phyloP scores from a whole-genome alignment of 805 yeast species.

The Saccharomycopsis fodiens region DNA sequence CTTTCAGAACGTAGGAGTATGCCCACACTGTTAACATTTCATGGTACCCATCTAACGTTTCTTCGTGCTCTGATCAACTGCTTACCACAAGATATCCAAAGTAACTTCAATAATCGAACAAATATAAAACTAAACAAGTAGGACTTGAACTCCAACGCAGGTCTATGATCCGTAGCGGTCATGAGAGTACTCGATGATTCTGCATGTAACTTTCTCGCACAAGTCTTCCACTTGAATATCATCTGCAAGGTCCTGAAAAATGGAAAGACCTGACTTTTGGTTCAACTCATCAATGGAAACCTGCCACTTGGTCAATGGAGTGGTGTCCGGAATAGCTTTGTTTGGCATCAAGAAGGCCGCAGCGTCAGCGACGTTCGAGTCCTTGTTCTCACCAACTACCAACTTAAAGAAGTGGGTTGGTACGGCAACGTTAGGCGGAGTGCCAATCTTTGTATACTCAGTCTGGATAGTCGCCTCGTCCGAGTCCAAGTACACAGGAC shows the following conservation, averaged over 20 bases:
- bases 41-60: no score
- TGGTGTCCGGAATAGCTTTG: slow-evolving; percentile 7
- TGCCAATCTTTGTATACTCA: slow-evolving; percentile 71
- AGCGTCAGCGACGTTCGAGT: slow-evolving; percentile 13
- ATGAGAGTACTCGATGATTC: slow-evolving; percentile 14
- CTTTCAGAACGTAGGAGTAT: no score
- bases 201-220: slow-evolving; percentile 16
- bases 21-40: no score
- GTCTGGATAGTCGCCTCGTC: slow-evolving; percentile 57
- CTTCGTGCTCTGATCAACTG: no score
- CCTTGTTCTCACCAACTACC: slow-evolving; percentile 15
- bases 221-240: slow-evolving; percentile 14
- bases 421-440: slow-evolving; percentile 48
- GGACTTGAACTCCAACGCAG: no score
- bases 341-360: slow-evolving; percentile 20
- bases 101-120: no score
- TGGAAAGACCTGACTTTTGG: slow-evolving; percentile 9
- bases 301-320: slow-evolving; percentile 14
- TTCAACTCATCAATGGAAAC: slow-evolving; percentile 8
- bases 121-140: no score
- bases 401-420: slow-evolving; percentile 23
- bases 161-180: slow-evolving; percentile 17
- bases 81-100: no score
- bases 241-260: slow-evolving; percentile 10
- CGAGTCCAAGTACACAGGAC: slow-evolving; percentile 68